Evolutionary conservation across 768 basidiomycete genomes (phyloP).

Genomic region (Kwoniella shandongensis): DNA sequence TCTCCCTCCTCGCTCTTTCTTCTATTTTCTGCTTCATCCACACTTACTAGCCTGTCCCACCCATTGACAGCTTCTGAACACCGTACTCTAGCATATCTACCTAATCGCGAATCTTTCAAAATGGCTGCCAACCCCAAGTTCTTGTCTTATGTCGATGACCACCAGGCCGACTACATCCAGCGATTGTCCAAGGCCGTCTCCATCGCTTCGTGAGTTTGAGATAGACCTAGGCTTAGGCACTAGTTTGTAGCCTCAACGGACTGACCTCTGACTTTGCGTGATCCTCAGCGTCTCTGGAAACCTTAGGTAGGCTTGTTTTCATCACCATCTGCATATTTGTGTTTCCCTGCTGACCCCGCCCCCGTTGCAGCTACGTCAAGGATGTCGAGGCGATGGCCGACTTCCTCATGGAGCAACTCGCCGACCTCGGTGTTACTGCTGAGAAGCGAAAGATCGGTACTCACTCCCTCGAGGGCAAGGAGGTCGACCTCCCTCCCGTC

Average conservation of each 20-base stretch:
- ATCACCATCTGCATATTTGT: neutral
- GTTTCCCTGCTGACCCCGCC: no score
- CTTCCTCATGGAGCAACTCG: slow-evolving; percentile 74
- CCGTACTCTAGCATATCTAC: no score
- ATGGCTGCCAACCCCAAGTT: slow-evolving; percentile 52
- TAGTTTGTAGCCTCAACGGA: neutral
- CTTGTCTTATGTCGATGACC: slow-evolving; percentile 64
- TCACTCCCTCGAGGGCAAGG: slow-evolving; percentile 71
- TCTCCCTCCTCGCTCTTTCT: no score
- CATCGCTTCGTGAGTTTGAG: slow-evolving; percentile 64
- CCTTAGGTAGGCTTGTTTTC: slow-evolving; percentile 38
- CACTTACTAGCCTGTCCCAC: no score
- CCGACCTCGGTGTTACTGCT: slow-evolving; percentile 74
- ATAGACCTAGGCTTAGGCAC: neutral
- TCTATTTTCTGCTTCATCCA: no score
- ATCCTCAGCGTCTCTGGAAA: slow-evolving; percentile 52
- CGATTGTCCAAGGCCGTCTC: slow-evolving; percentile 77
- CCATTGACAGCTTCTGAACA: no score
- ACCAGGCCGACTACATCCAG: slow-evolving; percentile 72
- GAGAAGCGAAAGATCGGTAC: slow-evolving; percentile 72
- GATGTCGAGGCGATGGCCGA: slow-evolving; percentile 84
- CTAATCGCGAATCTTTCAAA: no score
- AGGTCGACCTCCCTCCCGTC: slow-evolving; percentile 73
- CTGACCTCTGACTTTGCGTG: neutral
- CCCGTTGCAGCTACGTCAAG: slow-evolving; percentile 62